Base-by-base conservation (phyloP, 169 alveolate species). In the Plasmodium malariae region DNA sequence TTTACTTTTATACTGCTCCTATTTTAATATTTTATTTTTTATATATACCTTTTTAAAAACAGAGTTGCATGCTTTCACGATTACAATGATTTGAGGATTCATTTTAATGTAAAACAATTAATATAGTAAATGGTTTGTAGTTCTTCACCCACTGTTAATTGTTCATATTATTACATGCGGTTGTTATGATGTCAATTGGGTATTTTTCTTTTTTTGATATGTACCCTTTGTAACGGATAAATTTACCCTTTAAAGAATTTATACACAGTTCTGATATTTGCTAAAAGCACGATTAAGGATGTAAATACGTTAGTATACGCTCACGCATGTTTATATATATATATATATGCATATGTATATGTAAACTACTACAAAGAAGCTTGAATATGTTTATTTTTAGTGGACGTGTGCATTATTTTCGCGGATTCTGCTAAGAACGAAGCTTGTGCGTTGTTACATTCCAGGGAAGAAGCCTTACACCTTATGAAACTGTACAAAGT, bases 381-480 rank as follows among this genome's bases (percentile, higher is more conserved):
- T n/a, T n/a, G n/a, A n/a, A 54, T 62, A 34, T 54, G 3, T 55
- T 3, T 26, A 30, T 55, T 19, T 78, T 67, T 21, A 80, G 90
- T 80, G 12, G 85, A 80, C 51, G 74, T 80, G 7, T 80, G 90
- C 45, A 63, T 80, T 9, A 80, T 80, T 24, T 83, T 57, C 17
- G 32, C 54, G 0, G 62, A 80, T 30, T 62, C 24, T 21, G n/a
- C 43, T 43, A 49, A 67, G 55, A 80, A 80, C 57, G 90, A 80
- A 43, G 90, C 73, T 17, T 48, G 67, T 67, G 90, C 71, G n/a
- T 67, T 80, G 45, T 37, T 80, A 19, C 90, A 80, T 43, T 80
- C 90, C n/a, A 60, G 36, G 45, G 83, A 80, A 80, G 90, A 80
- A 24, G 90, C 28, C 67, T 80, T 60, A 69, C 83, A 80, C 48